Evolutionary conservation across 768 basidiomycete species (phyloP).

Genomic region (Rossbeevera mucosa): DNA sequence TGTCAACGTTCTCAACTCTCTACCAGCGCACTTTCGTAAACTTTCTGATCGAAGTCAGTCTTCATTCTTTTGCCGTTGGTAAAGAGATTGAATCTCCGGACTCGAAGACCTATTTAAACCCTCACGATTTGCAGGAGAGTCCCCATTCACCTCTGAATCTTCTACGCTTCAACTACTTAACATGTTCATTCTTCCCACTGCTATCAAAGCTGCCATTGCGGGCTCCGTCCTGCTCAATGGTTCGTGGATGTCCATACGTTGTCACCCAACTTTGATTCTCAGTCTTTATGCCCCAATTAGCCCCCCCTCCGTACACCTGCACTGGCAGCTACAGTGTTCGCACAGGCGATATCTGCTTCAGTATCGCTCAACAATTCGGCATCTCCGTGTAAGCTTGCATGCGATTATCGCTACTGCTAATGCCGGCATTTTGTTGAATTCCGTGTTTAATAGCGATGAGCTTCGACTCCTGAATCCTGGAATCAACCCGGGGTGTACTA

Average conservation of each 20-base stretch:
- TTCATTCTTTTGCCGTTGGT: background rate
- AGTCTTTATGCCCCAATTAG: slow-evolving; percentile 37
- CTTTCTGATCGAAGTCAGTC: no score
- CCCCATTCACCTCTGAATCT: background rate
- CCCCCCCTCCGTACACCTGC: slow-evolving; percentile 44
- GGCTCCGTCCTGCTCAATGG: slow-evolving; percentile 13
- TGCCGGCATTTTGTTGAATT: background rate
- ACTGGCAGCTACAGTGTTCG: slow-evolving; percentile 43
- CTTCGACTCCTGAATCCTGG: slow-evolving; percentile 45
- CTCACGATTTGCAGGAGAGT: background rate
- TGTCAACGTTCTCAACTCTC: no score
- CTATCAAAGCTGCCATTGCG: slow-evolving; percentile 9
- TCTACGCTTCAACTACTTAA: background rate
- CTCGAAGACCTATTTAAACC: slow-evolving; percentile 18
- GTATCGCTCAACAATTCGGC: slow-evolving; percentile 55
- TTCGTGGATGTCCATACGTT: slow-evolving; percentile 6
- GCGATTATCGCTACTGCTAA: background rate
- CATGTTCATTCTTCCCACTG: slow-evolving; percentile 18
- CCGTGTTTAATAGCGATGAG: slow-evolving; percentile 43
- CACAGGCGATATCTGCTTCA: slow-evolving; percentile 56
- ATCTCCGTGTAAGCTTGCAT: slow-evolving; percentile 59
- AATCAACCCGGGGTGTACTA: slow-evolving; percentile 48
- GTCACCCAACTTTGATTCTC: background rate
- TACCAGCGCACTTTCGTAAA: no score
- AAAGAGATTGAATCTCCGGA: background rate